These are phyloP conservation scores for Neocucurbitaria cava DNA, from an alignment of 2,329 filamentous ascomycete genomes.

Conservation along the genomic window DNA sequence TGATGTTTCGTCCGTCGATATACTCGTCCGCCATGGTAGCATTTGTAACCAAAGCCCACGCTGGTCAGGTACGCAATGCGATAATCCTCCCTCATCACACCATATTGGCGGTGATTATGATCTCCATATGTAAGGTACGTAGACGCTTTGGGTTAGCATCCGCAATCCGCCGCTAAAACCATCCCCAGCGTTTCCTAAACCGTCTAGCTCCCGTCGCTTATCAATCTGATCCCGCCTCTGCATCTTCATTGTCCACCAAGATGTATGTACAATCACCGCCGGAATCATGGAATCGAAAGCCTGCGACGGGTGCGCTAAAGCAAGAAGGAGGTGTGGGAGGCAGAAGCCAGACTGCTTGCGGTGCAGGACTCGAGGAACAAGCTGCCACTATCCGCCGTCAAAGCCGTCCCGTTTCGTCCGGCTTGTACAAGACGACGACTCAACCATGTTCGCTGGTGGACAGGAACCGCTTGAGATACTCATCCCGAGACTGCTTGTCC, in stretches of 20 bases:
- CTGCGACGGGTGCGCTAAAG: not conserved
- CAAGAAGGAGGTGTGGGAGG: constrained; percentile 1
- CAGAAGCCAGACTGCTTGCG: not conserved
- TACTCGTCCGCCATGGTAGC: not conserved
- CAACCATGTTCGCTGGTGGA: not conserved
- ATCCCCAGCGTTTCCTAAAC: not conserved
- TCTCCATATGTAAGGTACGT: too few species aligned
- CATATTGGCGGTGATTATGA: too few species aligned
- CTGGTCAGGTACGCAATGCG: not conserved
- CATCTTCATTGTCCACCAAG: too few species aligned
- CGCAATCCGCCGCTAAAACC: too few species aligned
- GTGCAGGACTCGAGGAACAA: not conserved
- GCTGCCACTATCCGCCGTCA: not conserved
- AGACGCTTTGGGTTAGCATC: constrained; percentile 1
- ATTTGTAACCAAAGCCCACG: not conserved
- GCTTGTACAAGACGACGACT: not conserved
- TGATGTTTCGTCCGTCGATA: not conserved
- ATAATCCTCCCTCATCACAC: not conserved
- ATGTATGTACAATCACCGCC: not conserved
- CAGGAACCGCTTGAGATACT: not conserved
- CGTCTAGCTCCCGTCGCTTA: not conserved
- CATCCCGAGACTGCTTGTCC: not conserved
- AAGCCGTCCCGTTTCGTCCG: not conserved
- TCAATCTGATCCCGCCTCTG: not conserved
- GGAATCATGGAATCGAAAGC: not conserved